Base-by-base conservation (phyloP, 2,329 filamentous ascomycete genomes). In the Hypoxylon sp. region DNA sequence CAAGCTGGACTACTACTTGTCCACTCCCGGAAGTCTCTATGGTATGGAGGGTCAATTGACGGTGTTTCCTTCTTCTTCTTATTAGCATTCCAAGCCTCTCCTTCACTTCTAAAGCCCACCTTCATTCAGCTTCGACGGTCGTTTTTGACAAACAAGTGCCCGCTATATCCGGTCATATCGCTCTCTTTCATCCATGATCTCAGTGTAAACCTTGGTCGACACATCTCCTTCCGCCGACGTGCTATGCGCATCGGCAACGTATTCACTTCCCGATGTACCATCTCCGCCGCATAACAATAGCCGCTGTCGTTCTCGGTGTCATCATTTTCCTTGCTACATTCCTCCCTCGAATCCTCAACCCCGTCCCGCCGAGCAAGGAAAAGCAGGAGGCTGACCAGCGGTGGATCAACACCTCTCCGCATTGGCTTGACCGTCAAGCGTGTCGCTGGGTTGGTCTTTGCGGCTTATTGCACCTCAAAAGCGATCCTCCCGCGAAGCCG, bases 401-500 rank as follows among this genome's bases (percentile, higher is more conserved):
- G 72, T 95, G 92, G 92, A 88, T 95, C 53, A 84, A 88, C 50
- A 91, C 87, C 17, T 93, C 91, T 13, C 89, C 89, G 40, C 90
- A 90, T 75, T 95, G 91, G 87, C 79, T 91, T 66, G 92, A 95
- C 79, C 86, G 92, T 33, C 93, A 93, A 76, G 84, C 89, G 6
- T 97, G 94, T 78, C 88, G 89, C 50, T 97, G 91, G 91, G 81
- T 97, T 46, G 87, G 92, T 35, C 79, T 97, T 30, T 97, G 94
- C 77, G 94, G 93, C 25, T 79, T 93, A n/a, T 84, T 91, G 57
- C 93, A 97, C 77, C 82, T 95, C 72, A 85, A 87, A 59, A 87
- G 83, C 49, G 89, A 90, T 75, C 85, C 87, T 22, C 90, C 80
- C 20, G 79, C 79, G 17, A 81, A 80, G 35, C 66, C 67, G 17